These are phyloP conservation scores for Kalmusia sp. DNA, from an alignment of 2,329 filamentous ascomycete genomes.

Conservation along the genomic window DNA sequence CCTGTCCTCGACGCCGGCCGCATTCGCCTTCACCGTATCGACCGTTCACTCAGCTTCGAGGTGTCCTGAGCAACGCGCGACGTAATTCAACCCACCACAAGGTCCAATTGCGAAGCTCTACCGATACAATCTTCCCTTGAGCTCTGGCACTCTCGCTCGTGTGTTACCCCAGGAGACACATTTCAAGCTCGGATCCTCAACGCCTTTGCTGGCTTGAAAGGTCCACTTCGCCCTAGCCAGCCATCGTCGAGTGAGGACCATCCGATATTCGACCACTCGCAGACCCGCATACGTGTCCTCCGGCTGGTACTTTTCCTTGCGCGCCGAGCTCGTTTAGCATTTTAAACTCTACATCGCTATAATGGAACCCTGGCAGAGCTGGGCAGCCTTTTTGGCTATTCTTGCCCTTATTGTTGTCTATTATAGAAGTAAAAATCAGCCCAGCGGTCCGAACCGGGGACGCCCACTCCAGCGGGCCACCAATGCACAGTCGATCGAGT, in stretches of 20 bases:
- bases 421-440: slow-evolving; percentile 35
- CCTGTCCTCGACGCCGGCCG: slow-evolving; percentile 8
- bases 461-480: slow-evolving; percentile 34
- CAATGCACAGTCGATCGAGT: slow-evolving; percentile 23
- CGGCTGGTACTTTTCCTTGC: neutral
- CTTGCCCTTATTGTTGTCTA: slow-evolving; percentile 35
- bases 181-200: neutral
- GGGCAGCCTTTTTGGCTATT: slow-evolving; percentile 41
- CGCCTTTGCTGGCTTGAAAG: neutral
- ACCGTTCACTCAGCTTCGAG: too few relatives aligned
- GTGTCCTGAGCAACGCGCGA: too few relatives aligned
- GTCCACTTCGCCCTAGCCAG: too few relatives aligned
- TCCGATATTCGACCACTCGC: too few relatives aligned
- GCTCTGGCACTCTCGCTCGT: too few relatives aligned
- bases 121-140: neutral
- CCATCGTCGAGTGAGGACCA: too few relatives aligned
- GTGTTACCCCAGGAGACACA: too few relatives aligned
- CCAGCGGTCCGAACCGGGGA: slow-evolving; percentile 30
- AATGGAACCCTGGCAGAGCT: slow-evolving; percentile 45
- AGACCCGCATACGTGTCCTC: neutral
- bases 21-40: neutral
- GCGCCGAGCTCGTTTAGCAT: neutral
- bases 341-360: slow-evolving; percentile 3
- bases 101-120: neutral
- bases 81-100: neutral